Percentiles rank a stretch among this genome's conserved stretches.
Conservation (phyloP, 768 basidiomycete genomes). For the Boletus eberwhitei region DNA sequence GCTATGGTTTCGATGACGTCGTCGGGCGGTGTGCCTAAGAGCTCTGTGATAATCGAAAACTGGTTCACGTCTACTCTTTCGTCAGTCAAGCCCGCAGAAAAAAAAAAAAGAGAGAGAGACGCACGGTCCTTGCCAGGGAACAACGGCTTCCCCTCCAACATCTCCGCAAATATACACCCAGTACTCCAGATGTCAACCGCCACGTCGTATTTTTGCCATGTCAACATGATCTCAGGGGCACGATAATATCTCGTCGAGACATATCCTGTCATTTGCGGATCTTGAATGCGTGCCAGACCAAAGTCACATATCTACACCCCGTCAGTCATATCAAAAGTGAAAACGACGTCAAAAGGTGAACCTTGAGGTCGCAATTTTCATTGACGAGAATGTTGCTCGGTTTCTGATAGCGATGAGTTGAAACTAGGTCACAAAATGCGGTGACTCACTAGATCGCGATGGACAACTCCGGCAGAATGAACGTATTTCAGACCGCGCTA, state of each 20-base stretch:
- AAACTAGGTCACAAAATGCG: neutral
- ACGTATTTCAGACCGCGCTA: slow-evolving; percentile 99
- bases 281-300: slow-evolving; percentile 96
- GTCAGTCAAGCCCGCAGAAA: neutral
- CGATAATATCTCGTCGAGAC: slow-evolving; percentile 99
- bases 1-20: slow-evolving; percentile 99
- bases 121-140: slow-evolving; percentile 99
- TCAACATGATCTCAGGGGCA: slow-evolving; percentile 99
- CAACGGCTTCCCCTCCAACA: slow-evolving; percentile 97
- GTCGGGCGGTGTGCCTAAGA: slow-evolving; percentile 97
- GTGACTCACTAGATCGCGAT: slow-evolving; percentile 81
- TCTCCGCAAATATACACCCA: slow-evolving; percentile 99
- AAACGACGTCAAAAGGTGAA: slow-evolving; percentile 29
- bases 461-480: slow-evolving; percentile 98
- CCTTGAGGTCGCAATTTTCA: slow-evolving; percentile 99
- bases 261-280: slow-evolving; percentile 99
- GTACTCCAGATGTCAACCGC: slow-evolving; percentile 99
- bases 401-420: slow-evolving; percentile 53
- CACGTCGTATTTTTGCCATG: slow-evolving; percentile 99
- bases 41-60: slow-evolving; percentile 98
- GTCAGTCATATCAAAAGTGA: slow-evolving; percentile 2
- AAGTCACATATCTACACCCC: slow-evolving; percentile 89
- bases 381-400: slow-evolving; percentile 99
- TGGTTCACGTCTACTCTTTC: slow-evolving; percentile 90
- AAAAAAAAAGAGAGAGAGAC: slow-evolving; percentile 34